Conservation (phyloP, 148 eudicot species). For the Talinum fruticosum region DNA sequence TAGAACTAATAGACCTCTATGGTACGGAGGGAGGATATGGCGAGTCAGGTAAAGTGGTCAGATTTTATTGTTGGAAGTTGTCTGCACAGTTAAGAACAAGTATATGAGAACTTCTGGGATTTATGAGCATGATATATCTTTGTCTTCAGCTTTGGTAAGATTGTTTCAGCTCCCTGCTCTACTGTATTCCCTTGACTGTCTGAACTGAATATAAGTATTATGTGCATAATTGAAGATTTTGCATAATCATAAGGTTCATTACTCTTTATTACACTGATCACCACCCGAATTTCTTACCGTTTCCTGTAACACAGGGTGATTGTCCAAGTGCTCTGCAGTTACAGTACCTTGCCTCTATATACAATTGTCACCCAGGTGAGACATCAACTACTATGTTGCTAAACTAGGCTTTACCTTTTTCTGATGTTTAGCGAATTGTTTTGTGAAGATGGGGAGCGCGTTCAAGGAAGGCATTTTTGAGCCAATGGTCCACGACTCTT, state of each 20-base stretch:
- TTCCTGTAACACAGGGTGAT: conserved; percentile 46
- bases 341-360: conserved; percentile 86
- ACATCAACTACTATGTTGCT: background rate
- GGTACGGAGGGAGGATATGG: background rate
- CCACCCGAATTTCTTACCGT: background rate
- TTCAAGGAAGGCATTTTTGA: conserved; percentile 49
- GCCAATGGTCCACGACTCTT: conserved; percentile 13
- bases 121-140: background rate
- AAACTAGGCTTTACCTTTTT: background rate
- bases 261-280: background rate
- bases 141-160: background rate
- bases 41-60: background rate
- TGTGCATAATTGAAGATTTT: background rate
- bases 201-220: background rate
- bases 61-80: background rate
- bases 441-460: conserved; percentile 60
- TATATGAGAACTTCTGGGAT: background rate
- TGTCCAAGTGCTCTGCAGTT: conserved; percentile 88
- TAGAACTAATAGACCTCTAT: background rate
- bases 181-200: background rate
- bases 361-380: conserved; percentile 90
- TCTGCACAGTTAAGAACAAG: background rate
- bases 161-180: background rate
- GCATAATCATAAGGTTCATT: background rate
- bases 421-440: background rate